phyloP scores from a whole-genome alignment of 108 stramenopile genomes.

The Nannochloropsis salina region DNA sequence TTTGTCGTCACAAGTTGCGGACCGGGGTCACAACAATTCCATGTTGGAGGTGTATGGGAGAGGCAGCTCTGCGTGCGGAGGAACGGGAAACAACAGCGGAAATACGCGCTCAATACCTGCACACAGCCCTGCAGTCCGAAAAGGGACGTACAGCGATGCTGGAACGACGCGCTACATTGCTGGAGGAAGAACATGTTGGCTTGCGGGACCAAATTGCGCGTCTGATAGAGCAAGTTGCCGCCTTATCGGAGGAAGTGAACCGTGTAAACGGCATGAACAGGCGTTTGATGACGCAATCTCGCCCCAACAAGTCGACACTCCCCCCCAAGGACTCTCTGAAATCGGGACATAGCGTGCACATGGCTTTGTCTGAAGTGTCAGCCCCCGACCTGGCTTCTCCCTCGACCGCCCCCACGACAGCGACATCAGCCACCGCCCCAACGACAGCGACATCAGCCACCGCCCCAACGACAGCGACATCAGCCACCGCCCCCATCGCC shows the following conservation, averaged over 20 bases:
- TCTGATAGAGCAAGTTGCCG: background rate
- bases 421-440: no score
- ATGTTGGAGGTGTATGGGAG: background rate
- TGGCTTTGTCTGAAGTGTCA: no score
- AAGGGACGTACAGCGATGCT: background rate
- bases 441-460: background rate
- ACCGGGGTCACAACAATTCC: background rate
- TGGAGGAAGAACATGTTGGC: conserved; percentile 10
- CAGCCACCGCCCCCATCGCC: background rate
- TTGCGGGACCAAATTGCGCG: background rate
- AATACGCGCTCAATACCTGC: background rate
- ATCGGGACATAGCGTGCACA: no score
- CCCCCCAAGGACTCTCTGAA: no score
- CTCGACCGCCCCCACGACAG: no score
- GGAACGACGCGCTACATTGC: background rate
- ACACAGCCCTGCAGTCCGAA: background rate
- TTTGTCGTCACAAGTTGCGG: background rate
- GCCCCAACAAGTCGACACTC: no score
- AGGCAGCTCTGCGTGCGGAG: background rate
- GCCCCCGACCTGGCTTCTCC: no score
- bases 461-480: background rate
- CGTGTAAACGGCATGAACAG: background rate
- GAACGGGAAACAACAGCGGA: conserved; percentile 2
- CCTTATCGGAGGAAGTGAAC: background rate
- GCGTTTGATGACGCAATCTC: background rate